Base-by-base conservation (phyloP, 805 yeast genomes). In the Saccharomyces mikatae region DNA sequence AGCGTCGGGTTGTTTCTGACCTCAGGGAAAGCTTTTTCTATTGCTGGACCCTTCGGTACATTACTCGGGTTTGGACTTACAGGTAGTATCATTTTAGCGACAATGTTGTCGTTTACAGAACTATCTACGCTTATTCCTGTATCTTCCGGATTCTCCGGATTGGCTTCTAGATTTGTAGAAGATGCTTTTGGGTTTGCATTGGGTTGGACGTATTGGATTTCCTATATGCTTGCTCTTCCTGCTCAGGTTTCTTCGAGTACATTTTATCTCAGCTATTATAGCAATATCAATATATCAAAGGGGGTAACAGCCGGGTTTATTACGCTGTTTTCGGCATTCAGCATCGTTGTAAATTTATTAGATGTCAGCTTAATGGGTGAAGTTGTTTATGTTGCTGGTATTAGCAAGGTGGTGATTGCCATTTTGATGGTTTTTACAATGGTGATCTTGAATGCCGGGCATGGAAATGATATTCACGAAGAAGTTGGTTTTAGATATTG, bases 301-400 rank as follows among this genome's bases (percentile, higher is more conserved):
- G 71, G 74, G 2, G 66, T 75, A 8, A 70, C 80, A 1, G 87
- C 87, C 2, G 89, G 86, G 14, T 88, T 89, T 73, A 77, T 87
- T 1, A 70, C 88, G 0, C 74, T 88, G 14, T 78, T 84, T 56
- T 73, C 86, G 41, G 54, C 76, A 0, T 59, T 75, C 21, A 72
- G 80, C 0, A 59, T 81, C 1, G 52, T 71, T 1, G 73, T 82
- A 50, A 87, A 87, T 62, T 68, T 88, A 52, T 71, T 85, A 52
- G 89, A 85, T 65, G 89, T 87, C 4, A 74, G 87, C 50, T 76
- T 84, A 2, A 84, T 84, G 66, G 95, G 94, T 0, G 92, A 87
- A 60, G 71, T 87, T 30, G 89, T 87, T 59, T 86, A 83, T 62
- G 70, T 78, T 50, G 76, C 84, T 10, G 82, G 88, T 8, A 63